Percentiles rank a stretch among this genome's conserved stretches.
phyloP scores from a whole-genome alignment of 495 filamentous ascomycete species.

The Delitschia confertaspora region DNA sequence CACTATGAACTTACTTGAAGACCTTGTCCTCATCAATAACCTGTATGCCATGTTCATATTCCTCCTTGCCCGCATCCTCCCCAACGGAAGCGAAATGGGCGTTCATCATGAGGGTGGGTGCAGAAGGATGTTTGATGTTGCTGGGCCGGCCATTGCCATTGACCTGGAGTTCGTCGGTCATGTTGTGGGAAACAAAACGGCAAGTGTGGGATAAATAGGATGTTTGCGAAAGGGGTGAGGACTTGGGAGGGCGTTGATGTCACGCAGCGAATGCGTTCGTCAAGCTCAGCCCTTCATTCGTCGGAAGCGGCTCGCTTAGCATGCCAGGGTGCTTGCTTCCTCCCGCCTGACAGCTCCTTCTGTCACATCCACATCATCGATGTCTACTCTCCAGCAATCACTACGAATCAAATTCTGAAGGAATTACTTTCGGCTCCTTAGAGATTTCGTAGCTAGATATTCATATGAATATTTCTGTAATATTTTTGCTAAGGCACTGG shows the following conservation, averaged over 20 bases:
- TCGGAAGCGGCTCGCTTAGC: slow-evolving; percentile 14
- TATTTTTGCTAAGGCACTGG: too few species aligned
- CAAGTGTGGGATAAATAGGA: slow-evolving; percentile 9
- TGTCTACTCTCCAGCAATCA: too few species aligned
- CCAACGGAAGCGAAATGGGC: slow-evolving; percentile 80
- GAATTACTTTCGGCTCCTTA: too few species aligned
- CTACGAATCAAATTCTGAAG: too few species aligned
- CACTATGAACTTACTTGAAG: slow-evolving; percentile 65
- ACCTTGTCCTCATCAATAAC: slow-evolving; percentile 92
- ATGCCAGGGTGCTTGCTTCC: too few species aligned
- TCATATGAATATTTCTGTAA: too few species aligned
- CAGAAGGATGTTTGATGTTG: slow-evolving; percentile 33
- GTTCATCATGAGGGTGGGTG: slow-evolving; percentile 62
- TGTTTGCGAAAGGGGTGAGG: slow-evolving; percentile 13
- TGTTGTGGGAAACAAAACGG: neutral
- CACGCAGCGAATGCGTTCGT: slow-evolving; percentile 20
- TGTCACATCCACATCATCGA: too few species aligned
- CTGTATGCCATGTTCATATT: slow-evolving; percentile 90
- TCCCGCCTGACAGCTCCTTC: too few species aligned
- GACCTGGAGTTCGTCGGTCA: slow-evolving; percentile 16
- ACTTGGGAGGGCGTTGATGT: slow-evolving; percentile 21
- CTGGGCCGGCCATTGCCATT: slow-evolving; percentile 23
- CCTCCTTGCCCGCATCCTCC: slow-evolving; percentile 52
- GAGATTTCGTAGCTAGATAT: too few species aligned
- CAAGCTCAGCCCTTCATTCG: slow-evolving; percentile 6